phyloP scores from a whole-genome alignment of 2,329 filamentous ascomycete species.

The Fusarium chuoi region DNA sequence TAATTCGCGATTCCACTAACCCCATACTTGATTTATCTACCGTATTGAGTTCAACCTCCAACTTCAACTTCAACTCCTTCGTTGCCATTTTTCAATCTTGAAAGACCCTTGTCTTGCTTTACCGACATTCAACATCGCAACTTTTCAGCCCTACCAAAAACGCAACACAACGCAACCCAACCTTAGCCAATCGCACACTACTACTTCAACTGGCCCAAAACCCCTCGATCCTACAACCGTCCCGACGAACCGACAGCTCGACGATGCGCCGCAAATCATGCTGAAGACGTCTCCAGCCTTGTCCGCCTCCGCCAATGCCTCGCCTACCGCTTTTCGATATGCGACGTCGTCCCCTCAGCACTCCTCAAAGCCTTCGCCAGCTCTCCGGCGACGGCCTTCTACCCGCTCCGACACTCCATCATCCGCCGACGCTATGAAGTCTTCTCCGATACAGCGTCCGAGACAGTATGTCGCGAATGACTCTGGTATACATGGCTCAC shows the following conservation, averaged over 20 bases:
- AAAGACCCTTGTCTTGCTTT: conserved; percentile 19
- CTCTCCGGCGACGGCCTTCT: conserved; percentile 42
- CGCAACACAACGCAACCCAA: not conserved
- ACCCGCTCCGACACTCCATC: conserved; percentile 37
- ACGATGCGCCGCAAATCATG: conserved; percentile 66
- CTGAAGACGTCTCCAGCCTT: conserved; percentile 67
- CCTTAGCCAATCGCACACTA: conserved; percentile 15
- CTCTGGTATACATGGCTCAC: conserved; percentile 33
- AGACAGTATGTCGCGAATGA: conserved; percentile 42
- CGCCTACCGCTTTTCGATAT: conserved; percentile 58
- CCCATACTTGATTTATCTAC: conserved; percentile 23
- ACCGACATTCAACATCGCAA: conserved; percentile 18
- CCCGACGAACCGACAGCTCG: conserved; percentile 36
- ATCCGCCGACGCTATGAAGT: conserved; percentile 41
- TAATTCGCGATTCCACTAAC: conserved; percentile 42
- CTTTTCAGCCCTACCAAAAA: conserved; percentile 19
- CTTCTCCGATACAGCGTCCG: conserved; percentile 40
- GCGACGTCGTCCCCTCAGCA: conserved; percentile 44
- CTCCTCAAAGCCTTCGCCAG: conserved; percentile 41
- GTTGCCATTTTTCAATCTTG: conserved; percentile 28
- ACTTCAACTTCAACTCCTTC: conserved; percentile 18
- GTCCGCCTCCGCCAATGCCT: conserved; percentile 62
- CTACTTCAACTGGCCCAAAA: conserved; percentile 26
- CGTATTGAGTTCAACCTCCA: conserved; percentile 10
- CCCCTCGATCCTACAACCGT: conserved; percentile 23